Percentiles rank a stretch among this genome's conserved stretches.
These are phyloP conservation scores for Chlamydomonas incerta DNA, from an alignment of 139 green algal genomes.

Conservation along the genomic window DNA sequence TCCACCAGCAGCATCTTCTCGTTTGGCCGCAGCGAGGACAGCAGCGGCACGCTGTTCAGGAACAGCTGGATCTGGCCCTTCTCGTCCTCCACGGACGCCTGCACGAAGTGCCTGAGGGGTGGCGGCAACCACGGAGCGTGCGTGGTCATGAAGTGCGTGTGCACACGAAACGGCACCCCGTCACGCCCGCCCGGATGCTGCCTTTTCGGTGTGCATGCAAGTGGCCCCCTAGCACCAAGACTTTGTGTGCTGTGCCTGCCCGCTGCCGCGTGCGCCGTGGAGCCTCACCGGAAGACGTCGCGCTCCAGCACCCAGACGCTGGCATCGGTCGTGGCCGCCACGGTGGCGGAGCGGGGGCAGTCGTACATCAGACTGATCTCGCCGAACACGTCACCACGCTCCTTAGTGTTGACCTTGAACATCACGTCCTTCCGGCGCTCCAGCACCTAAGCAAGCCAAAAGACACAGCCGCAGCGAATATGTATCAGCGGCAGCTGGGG, in stretches of 20 bases:
- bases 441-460: conserved; percentile 65
- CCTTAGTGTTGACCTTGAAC: conserved; percentile 70
- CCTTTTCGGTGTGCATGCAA: too few species aligned
- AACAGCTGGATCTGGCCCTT: conserved; percentile 86
- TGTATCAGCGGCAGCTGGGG: too few species aligned
- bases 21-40: conserved; percentile 70
- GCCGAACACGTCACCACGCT: conserved; percentile 65
- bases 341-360: conserved; percentile 86
- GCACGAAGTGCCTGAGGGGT: conserved; percentile 79
- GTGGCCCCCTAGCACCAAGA: too few species aligned
- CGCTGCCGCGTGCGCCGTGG: too few species aligned
- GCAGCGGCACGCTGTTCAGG: conserved; percentile 89
- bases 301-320: conserved; percentile 94
- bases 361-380: conserved; percentile 80
- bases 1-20: conserved; percentile 84
- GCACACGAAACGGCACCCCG: too few species aligned
- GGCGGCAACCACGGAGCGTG: not conserved
- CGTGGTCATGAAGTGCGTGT: not conserved
- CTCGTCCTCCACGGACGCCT: conserved; percentile 72
- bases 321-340: conserved; percentile 85
- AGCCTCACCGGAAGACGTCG: conserved; percentile 74
- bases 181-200: too few species aligned
- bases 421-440: conserved; percentile 65
- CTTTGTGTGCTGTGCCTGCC: too few species aligned
- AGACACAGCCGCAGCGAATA: too few species aligned